These are phyloP conservation scores for Neurospora sp. DNA, from an alignment of 495 filamentous ascomycete genomes.

Conservation along the genomic window DNA sequence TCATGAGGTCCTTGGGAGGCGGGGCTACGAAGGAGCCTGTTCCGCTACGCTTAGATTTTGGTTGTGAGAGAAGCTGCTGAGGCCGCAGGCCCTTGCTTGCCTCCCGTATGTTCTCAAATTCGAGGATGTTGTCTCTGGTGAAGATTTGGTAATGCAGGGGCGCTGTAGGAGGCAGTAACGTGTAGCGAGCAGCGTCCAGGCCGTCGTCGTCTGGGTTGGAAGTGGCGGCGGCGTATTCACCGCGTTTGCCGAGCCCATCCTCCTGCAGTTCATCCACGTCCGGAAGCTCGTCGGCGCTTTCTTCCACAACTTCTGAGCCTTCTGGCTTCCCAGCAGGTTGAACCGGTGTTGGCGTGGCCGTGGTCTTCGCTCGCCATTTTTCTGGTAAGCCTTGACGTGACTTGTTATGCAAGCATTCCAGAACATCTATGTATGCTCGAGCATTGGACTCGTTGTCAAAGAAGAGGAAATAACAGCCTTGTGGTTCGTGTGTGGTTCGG, in stretches of 20 bases:
- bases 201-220: not conserved
- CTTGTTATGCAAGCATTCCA: conserved; percentile 34
- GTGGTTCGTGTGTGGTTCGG: conserved; percentile 39
- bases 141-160: not conserved
- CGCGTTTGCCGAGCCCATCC: not conserved
- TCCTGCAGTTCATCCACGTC: not conserved
- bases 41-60: not conserved
- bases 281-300: not conserved
- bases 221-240: not conserved
- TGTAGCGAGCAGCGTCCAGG: not conserved
- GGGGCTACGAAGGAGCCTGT: not conserved
- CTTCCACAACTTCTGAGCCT: not conserved
- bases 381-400: conserved; percentile 23
- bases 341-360: not conserved
- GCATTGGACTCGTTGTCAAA: conserved; percentile 49
- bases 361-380: not conserved
- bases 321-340: not conserved
- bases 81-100: not conserved
- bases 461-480: conserved; percentile 50
- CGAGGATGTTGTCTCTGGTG: not conserved
- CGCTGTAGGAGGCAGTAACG: not conserved
- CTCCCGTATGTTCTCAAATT: not conserved
- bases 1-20: not conserved
- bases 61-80: not conserved
- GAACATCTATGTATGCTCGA: conserved; percentile 40